phyloP scores from a whole-genome alignment of 176 grass and related monocot genomes.

The Zizania latifolia region DNA sequence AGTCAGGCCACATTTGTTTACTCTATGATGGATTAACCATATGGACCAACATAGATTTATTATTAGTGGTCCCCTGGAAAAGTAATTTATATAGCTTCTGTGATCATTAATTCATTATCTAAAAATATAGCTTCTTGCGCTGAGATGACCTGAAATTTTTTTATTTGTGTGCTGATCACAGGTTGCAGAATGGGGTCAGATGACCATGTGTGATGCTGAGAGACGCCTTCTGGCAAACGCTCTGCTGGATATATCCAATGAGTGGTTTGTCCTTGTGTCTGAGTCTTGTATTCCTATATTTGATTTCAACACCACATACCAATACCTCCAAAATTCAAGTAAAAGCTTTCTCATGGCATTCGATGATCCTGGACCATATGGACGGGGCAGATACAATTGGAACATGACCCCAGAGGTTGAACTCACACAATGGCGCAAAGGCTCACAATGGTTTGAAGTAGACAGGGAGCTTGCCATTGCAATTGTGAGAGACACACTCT shows the following conservation, averaged over 20 bases:
- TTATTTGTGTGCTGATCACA: conserved; percentile 36
- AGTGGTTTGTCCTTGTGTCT: conserved; percentile 85
- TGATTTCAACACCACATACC: conserved; percentile 78
- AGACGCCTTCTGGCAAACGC: conserved; percentile 80
- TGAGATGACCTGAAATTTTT: conserved; percentile 17
- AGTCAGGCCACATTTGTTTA: neutral
- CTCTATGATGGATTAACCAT: neutral
- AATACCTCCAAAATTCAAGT: conserved; percentile 60
- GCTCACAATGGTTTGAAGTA: conserved; percentile 93
- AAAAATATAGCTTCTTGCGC: neutral
- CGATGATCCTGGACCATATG: conserved; percentile 86
- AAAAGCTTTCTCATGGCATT: conserved; percentile 62
- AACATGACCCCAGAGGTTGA: conserved; percentile 89
- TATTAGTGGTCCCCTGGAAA: neutral
- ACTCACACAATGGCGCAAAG: conserved; percentile 84
- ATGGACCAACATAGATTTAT: neutral
- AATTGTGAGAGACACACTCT: conserved; percentile 59
- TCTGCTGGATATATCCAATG: conserved; percentile 78
- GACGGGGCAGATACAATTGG: conserved; percentile 72
- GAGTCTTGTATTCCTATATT: conserved; percentile 86
- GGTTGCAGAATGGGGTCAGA: conserved; percentile 86
- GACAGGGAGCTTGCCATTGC: conserved; percentile 48
- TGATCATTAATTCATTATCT: no score
- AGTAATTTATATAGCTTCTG: neutral
- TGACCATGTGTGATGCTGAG: conserved; percentile 98